phyloP scores from a whole-genome alignment of 495 filamentous ascomycete species.

The Aspergillus haitiensis region DNA sequence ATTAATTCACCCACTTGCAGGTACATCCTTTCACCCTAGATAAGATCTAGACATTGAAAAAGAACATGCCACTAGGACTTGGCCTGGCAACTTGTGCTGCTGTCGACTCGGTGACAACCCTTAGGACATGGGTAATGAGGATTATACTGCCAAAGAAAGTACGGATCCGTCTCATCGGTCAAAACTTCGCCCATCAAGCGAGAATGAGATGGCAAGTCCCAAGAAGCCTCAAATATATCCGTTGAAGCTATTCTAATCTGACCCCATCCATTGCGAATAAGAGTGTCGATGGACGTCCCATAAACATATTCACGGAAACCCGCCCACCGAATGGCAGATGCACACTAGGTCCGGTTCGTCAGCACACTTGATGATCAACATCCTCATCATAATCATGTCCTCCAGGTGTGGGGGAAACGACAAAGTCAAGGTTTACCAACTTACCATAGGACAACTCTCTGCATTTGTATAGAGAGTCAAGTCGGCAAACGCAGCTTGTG shows the following conservation, averaged over 20 bases:
- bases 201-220: slow-evolving; percentile 33
- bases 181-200: slow-evolving; percentile 44
- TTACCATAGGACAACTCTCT: slow-evolving; percentile 56
- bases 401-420: background rate
- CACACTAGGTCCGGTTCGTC: slow-evolving; percentile 38
- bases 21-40: no score
- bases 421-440: slow-evolving; percentile 2
- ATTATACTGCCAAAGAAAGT: slow-evolving; percentile 55
- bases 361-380: background rate
- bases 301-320: slow-evolving; percentile 57
- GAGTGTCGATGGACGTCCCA: slow-evolving; percentile 47
- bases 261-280: slow-evolving; percentile 46
- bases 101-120: slow-evolving; percentile 34
- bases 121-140: slow-evolving; percentile 40
- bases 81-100: background rate
- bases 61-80: no score
- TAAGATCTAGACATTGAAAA: no score
- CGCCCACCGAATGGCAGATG: slow-evolving; percentile 54
- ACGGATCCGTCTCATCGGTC: slow-evolving; percentile 52
- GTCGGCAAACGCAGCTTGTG: slow-evolving; percentile 43
- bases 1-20: no score
- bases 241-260: slow-evolving; percentile 48
- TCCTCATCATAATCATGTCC: no score
- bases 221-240: slow-evolving; percentile 48
- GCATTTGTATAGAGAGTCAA: slow-evolving; percentile 57